phyloP scores from a whole-genome alignment of 768 basidiomycete genomes.

The Gloeopeniophorella convolvens region DNA sequence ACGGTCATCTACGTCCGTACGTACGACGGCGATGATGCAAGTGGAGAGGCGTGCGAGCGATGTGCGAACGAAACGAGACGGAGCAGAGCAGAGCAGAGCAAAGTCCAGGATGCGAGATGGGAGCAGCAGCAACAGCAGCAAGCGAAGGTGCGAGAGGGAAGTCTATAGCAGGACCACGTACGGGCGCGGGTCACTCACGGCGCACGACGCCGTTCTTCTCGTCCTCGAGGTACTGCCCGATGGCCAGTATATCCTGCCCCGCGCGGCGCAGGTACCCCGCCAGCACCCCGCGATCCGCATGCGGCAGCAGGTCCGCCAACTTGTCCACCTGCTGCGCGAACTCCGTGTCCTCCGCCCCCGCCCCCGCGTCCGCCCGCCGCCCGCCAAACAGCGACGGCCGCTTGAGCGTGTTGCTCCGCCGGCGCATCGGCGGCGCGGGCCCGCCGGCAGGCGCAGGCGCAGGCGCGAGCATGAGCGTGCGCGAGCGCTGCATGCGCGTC shows the following conservation, averaged over 20 bases:
- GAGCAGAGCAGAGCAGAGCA: constrained; percentile 4
- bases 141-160: too few relatives aligned
- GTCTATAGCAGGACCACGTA: too few relatives aligned
- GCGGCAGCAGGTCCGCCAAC: constrained; percentile 62
- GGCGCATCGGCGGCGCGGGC: constrained; percentile 24
- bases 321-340: constrained; percentile 67
- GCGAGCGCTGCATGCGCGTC: constrained; percentile 52
- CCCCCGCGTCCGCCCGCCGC: too few relatives aligned
- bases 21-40: too few relatives aligned
- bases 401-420: constrained; percentile 20
- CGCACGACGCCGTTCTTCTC: constrained; percentile 67
- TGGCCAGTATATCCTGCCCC: constrained; percentile 79
- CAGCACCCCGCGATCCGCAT: constrained; percentile 60
- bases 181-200: constrained; percentile 22
- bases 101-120: too few relatives aligned
- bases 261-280: constrained; percentile 66
- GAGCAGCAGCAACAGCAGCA: too few relatives aligned
- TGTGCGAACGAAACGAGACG: not conserved
- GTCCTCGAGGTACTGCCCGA: constrained; percentile 80
- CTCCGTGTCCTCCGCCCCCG: constrained; percentile 39
- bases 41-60: too few relatives aligned
- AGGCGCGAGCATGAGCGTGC: constrained; percentile 49
- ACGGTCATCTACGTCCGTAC: too few relatives aligned
- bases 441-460: constrained; percentile 31
- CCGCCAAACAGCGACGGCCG: constrained; percentile 30